phyloP scores from a whole-genome alignment of 2,329 filamentous ascomycete species.

The Lojkania enalia region DNA sequence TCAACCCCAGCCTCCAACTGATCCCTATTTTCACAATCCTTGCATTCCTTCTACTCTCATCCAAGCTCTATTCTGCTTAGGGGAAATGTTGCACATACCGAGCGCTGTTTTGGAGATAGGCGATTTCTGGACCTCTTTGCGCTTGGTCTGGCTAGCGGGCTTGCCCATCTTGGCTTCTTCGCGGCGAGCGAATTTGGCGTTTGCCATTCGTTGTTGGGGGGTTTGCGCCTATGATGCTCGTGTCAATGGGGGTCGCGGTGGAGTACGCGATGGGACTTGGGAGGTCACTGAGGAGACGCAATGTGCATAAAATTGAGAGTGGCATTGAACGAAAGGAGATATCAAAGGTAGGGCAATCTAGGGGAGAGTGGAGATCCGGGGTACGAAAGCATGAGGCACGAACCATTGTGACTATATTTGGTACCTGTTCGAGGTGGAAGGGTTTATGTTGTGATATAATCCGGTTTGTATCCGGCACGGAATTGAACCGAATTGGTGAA shows the following conservation, averaged over 20 bases:
- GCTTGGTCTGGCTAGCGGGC: conserved; percentile 51
- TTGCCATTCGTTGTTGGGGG: conserved; percentile 78
- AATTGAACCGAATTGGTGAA: not conserved
- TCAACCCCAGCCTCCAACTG: not conserved
- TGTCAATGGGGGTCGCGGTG: no score
- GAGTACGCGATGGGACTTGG: conserved; percentile 2
- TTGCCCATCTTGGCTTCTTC: conserved; percentile 77
- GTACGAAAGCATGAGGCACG: no score
- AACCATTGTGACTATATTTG: no score
- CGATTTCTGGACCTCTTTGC: conserved; percentile 57
- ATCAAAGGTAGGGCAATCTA: no score
- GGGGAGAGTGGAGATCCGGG: no score
- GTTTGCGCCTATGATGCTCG: conserved; percentile 73
- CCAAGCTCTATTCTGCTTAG: not conserved
- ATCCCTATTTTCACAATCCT: not conserved
- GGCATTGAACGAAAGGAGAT: not conserved
- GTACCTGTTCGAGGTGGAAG: no score
- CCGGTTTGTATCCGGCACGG: no score
- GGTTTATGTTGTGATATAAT: no score
- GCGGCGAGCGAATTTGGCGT: conserved; percentile 75
- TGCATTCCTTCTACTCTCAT: not conserved
- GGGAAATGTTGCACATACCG: conserved; percentile 58
- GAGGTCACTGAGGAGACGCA: not conserved
- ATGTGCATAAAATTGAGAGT: no score
- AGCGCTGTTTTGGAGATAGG: conserved; percentile 63